Evolutionary conservation across 176 grass and related monocot genomes (phyloP), one percentile per base, ranked within the genome.

Genomic region (Carex scoparia): DNA sequence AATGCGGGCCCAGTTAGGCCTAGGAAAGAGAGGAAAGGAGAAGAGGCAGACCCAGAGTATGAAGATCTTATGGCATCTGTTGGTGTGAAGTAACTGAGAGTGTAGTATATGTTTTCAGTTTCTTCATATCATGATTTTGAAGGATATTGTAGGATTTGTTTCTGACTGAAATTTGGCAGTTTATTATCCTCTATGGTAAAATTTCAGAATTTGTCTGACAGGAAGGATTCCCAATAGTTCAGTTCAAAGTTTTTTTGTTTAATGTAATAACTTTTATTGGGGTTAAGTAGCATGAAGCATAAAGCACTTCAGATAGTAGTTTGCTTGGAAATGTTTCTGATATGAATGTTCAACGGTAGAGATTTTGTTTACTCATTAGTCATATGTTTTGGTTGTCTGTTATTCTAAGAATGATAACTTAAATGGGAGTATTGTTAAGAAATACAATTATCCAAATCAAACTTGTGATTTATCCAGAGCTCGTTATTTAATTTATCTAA

Each of bases 31-130:
- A 87, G 79, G 86, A 93, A 79, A 87, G 46, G 59, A 64, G 88
- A 86, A 64, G 88, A 86, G 6, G 72, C 79, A 5, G 94, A 97
- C 76, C 74, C 89, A 61, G 90, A 92, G 55, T 91, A 91, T 7
- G 94, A 91, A 74, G 87, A 94, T 91, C 80, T 92, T 84, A 94
- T 92, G 89, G 82, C 91, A 83, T 94, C 94, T 5, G 92, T 91
- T 83, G 92, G 90, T 5, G n/a, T 91, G 59, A 92, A 97, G 70
- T 86, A 84, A 89, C 61, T 57, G 42, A 51, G 13, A 83, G 40
- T 46, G 27, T 66, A 68, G 27, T 53, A 55, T 7, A 57, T 35
- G 74, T 69, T 81, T 66, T 82, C n/a, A 49, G 37, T 82, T 27
- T 27, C 35, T 83, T 81, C 46, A 49, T 54, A 16, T 66, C n/a